Evolutionary conservation across 2,329 filamentous ascomycete species (phyloP).

Genomic region (Neofusicoccum laricinum): DNA sequence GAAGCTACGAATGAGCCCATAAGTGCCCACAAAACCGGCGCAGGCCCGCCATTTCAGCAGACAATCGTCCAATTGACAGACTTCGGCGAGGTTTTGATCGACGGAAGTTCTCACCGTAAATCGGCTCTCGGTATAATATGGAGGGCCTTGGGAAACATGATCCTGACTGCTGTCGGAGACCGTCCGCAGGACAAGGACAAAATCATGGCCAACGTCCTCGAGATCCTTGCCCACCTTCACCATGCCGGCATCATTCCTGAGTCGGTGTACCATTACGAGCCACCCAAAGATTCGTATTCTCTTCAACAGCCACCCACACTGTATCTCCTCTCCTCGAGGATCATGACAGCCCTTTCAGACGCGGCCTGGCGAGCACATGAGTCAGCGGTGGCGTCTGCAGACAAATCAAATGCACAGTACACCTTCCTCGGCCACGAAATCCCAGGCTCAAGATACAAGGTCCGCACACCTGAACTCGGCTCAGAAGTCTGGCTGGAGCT

Average conservation of each 20-base stretch:
- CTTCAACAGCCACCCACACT: conserved; percentile 48
- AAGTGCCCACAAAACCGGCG: conserved; percentile 20
- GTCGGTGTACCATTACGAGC: conserved; percentile 42
- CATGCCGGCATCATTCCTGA: conserved; percentile 47
- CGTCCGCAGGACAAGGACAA: conserved; percentile 20
- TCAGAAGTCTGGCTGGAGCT: conserved; percentile 52
- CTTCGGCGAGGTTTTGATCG: not conserved
- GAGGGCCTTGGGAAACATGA: conserved; percentile 46
- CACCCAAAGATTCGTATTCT: conserved; percentile 32
- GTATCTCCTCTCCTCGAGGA: conserved; percentile 46
- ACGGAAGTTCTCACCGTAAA: conserved; percentile 6
- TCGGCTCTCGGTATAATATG: conserved; percentile 43
- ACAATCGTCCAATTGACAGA: not conserved
- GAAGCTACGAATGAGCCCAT: conserved; percentile 27
- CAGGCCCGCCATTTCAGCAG: not conserved
- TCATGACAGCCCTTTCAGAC: conserved; percentile 49
- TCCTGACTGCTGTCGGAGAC: conserved; percentile 34
- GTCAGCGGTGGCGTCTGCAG: conserved; percentile 26
- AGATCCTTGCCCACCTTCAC: conserved; percentile 48
- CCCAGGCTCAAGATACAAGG: conserved; percentile 42
- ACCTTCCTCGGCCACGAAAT: conserved; percentile 41
- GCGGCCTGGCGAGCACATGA: conserved; percentile 50
- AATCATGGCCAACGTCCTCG: conserved; percentile 44
- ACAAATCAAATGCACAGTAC: conserved; percentile 35
- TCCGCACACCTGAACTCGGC: conserved; percentile 38